Conservation (phyloP, 257 asterid genomes). For the Solanum neorickii region DNA sequence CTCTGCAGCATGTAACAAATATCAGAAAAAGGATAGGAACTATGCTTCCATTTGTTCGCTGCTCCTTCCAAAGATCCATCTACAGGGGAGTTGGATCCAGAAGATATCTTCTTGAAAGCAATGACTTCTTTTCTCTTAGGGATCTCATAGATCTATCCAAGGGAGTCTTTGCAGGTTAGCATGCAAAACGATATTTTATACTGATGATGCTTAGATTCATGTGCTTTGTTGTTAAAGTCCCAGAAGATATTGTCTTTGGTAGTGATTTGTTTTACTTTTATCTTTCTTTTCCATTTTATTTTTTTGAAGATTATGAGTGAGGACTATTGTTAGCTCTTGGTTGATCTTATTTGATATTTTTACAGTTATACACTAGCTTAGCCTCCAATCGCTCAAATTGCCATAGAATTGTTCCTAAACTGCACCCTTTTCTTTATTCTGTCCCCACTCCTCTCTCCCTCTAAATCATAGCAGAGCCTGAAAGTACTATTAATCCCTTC, state of each 20-base stretch:
- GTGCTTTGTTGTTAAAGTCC: neutral
- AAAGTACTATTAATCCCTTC: neutral
- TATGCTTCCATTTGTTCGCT: slow-evolving; percentile 72
- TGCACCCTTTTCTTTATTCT: neutral
- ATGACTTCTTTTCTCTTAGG: slow-evolving; percentile 74
- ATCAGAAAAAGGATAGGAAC: slow-evolving; percentile 60
- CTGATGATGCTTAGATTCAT: neutral
- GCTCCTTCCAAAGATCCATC: slow-evolving; percentile 69
- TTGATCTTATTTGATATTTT: neutral
- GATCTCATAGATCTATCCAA: slow-evolving; percentile 90
- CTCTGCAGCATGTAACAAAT: slow-evolving; percentile 83
- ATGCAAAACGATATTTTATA: neutral
- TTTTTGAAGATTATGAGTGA: neutral
- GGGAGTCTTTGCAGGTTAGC: slow-evolving; percentile 88
- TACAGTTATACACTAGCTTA: neutral
- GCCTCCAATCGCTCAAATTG: neutral
- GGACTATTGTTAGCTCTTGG: neutral
- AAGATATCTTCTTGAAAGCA: slow-evolving; percentile 86
- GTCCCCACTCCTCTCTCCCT: neutral
- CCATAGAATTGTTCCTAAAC: neutral
- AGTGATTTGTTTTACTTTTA: neutral
- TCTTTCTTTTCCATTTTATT: neutral
- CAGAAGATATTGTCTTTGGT: neutral
- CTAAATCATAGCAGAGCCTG: neutral
- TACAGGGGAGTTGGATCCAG: slow-evolving; percentile 81